A percentile compares a stretch with the other conserved stretches of the same genome.
phyloP scores from a whole-genome alignment of 2,329 filamentous ascomycete species.

The Xylaria sp. region DNA sequence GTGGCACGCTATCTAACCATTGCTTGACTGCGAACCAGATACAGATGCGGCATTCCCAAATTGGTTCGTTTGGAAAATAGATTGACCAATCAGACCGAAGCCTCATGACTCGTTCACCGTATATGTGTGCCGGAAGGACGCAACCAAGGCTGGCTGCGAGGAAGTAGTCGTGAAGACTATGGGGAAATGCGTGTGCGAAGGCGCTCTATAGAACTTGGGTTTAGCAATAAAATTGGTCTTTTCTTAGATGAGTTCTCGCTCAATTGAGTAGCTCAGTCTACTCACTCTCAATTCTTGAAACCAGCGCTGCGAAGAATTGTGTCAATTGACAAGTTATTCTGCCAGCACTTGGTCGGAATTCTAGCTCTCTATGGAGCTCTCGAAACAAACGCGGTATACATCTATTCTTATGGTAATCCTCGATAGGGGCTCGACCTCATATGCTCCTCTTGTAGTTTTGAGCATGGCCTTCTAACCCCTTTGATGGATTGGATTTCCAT shows the following conservation, averaged over 20 bases:
- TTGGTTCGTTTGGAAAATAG: constrained; percentile 10
- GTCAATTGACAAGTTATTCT: constrained; percentile 3
- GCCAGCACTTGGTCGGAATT: not conserved
- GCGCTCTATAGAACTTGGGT: not conserved
- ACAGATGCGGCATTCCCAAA: constrained; percentile 23
- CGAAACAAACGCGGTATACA: not conserved
- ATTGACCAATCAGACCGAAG: constrained; percentile 18
- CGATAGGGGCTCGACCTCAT: constrained; percentile 3
- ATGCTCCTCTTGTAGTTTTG: not conserved
- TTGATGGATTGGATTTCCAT: constrained; percentile 35
- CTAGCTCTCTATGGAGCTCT: constrained; percentile 5
- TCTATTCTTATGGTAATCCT: not conserved
- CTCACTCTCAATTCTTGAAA: constrained; percentile 7
- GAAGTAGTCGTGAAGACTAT: not conserved
- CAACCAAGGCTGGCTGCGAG: not conserved
- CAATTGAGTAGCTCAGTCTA: not conserved
- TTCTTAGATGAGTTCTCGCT: constrained; percentile 12
- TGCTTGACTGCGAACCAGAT: not conserved
- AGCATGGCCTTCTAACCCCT: constrained; percentile 35
- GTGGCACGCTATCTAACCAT: constrained; percentile 9
- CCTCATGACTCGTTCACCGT: not conserved
- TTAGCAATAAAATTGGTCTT: constrained; percentile 6
- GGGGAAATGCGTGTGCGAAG: not conserved
- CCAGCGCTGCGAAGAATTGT: constrained; percentile 8
- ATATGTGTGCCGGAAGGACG: not conserved